A percentile compares a stretch with the other conserved stretches of the same genome.
phyloP scores from a whole-genome alignment of 2,329 filamentous ascomycete genomes.

The Aspergillus sp. region DNA sequence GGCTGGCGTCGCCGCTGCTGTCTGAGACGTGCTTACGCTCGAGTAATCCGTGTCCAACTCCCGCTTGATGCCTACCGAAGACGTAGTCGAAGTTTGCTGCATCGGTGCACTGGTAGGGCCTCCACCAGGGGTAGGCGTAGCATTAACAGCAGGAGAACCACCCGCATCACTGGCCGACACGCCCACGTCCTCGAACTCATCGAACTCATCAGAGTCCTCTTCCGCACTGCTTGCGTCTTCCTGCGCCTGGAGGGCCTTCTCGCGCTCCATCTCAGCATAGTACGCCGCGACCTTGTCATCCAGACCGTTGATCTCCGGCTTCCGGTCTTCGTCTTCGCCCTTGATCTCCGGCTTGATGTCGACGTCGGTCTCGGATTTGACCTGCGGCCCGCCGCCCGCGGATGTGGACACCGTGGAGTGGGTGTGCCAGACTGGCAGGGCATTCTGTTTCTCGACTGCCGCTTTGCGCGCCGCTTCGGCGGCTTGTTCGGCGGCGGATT shows the following conservation, averaged over 20 bases:
- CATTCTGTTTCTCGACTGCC: constrained; percentile 53
- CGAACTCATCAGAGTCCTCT: constrained; percentile 43
- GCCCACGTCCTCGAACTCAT: constrained; percentile 49
- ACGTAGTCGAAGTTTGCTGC: constrained; percentile 4
- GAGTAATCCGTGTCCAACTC: constrained; percentile 41
- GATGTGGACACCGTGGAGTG: constrained; percentile 49
- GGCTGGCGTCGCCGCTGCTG: constrained; percentile 39
- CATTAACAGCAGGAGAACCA: constrained; percentile 33
- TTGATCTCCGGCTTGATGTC: constrained; percentile 44
- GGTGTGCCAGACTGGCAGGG: constrained; percentile 56
- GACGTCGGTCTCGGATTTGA: constrained; percentile 35
- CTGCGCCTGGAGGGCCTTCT: constrained; percentile 44
- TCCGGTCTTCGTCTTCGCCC: constrained; percentile 46
- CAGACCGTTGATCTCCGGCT: constrained; percentile 43
- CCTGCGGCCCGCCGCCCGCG: constrained; percentile 25
- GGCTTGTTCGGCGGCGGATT: constrained; percentile 51
- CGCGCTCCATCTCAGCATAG: constrained; percentile 49
- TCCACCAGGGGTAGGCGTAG: constrained; percentile 13
- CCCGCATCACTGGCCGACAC: constrained; percentile 38
- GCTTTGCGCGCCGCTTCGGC: constrained; percentile 51
- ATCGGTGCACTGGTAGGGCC: constrained; percentile 32
- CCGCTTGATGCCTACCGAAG: constrained; percentile 37
- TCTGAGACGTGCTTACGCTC: constrained; percentile 41
- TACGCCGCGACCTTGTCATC: constrained; percentile 51
- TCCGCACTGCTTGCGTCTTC: constrained; percentile 45